These are phyloP conservation scores for Pseudozyma hubeiensis DNA, from an alignment of 1,284 basidiomycete genomes.

Conservation along the genomic window DNA sequence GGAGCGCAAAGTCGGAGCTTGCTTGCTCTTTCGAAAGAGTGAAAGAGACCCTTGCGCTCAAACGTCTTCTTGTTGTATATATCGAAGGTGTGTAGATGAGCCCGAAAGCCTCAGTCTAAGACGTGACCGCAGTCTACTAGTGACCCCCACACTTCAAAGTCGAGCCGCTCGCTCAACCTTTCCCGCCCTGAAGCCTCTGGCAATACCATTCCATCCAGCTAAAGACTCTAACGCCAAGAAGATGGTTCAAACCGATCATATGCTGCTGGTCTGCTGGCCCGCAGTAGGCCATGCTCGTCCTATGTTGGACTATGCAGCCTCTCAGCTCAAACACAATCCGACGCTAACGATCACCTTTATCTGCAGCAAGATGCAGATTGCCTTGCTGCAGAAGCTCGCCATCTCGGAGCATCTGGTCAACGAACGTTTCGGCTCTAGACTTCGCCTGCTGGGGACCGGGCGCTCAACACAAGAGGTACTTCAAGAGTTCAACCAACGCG, in stretches of 20 bases:
- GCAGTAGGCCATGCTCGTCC: slow-evolving; percentile 14
- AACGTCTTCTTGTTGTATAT: too few species aligned
- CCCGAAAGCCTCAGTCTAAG: too few species aligned
- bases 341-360: slow-evolving; percentile 8
- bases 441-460: slow-evolving; percentile 3
- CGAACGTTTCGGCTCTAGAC: background rate
- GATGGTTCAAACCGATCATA: slow-evolving; percentile 3
- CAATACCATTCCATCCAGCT: too few species aligned
- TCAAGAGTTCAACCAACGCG: slow-evolving; percentile 3
- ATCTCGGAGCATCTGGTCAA: slow-evolving; percentile 4
- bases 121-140: too few species aligned
- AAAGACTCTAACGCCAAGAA: too few species aligned
- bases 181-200: too few species aligned
- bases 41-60: too few species aligned
- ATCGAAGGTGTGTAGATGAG: too few species aligned
- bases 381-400: background rate
- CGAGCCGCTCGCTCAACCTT: too few species aligned
- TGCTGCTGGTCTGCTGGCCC: slow-evolving; percentile 12
- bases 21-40: too few species aligned
- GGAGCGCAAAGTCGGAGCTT: too few species aligned
- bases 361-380: slow-evolving; percentile 9
- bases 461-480: background rate
- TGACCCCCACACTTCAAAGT: too few species aligned
- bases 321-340: slow-evolving; percentile 2
- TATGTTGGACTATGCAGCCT: slow-evolving; percentile 8